Evolutionary conservation across 305 asterid species (phyloP), one percentile per base, ranked within the genome.

Genomic region (Fraxinus paxiana): DNA sequence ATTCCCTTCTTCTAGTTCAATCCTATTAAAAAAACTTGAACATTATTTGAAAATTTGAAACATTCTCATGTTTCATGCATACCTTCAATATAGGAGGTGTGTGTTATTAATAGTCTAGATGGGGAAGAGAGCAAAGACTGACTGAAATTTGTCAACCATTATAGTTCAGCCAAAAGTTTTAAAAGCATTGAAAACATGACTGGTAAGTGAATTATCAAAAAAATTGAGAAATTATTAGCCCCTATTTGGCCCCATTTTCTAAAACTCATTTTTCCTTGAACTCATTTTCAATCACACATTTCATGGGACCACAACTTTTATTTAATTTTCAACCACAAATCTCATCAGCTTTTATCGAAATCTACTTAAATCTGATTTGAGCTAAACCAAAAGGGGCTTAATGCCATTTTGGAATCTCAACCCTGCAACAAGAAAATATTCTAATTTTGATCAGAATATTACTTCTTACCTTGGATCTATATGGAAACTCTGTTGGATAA

Each of bases 401-500:
- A 78, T 22, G 22, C 33, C 70, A 65, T 73, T 22, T 61, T 41
- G 69, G 61, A 69, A 61, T 61, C 73, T 37, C 63, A 76, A 17
- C 48, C 63, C 59, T 51, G 59, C 43, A 37, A 82, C 51, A 31
- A 24, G 34, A 79, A 43, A 54, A 48, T 35, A 17, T 61, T 9
- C 38, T 63, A 20, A 63, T 63, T 63, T 56, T 18, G 67, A 20
- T 79, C 76, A 76, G 28, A 75, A 76, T 79, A 61, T 75, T 59
- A 46, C 76, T 33, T 43, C 89, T 61, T 74, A 90, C 98, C 97
- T 92, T 92, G 26, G 96, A 92, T 79, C 83, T 90, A 85, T 90
- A 92, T 46, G 88, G 90, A 79, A 91, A 92, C 86, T 91, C 97
- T 18, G 81, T 65, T 33, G 97, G 97, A 84, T 91, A 94, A 76